These are phyloP conservation scores for Trypanosoma lewisi DNA, from an alignment of 208 protist species.

Conservation along the genomic window DNA sequence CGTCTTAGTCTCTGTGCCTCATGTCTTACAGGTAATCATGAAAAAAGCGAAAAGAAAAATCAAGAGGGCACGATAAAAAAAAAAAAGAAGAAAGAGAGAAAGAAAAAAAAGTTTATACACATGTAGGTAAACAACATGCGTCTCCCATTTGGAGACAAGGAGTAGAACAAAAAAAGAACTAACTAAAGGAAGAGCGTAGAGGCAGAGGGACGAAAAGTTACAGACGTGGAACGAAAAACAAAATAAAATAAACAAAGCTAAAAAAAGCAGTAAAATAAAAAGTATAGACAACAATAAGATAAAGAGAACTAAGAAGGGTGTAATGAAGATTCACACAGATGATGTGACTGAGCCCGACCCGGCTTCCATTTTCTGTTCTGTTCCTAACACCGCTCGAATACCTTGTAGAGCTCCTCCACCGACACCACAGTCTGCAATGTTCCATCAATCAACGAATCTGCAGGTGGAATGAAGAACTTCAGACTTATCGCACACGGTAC, in stretches of 20 bases:
- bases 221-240: not conserved
- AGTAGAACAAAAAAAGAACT: no score
- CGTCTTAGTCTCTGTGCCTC: no score
- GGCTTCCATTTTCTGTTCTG: not conserved
- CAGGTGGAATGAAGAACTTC: constrained; percentile 59
- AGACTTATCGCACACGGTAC: constrained; percentile 65
- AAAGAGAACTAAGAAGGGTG: no score
- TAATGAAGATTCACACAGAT: not conserved
- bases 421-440: constrained; percentile 70
- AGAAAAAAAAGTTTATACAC: constrained; percentile 15
- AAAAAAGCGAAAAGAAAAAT: not conserved
- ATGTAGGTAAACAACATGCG: no score
- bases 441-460: constrained; percentile 50
- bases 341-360: not conserved
- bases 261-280: constrained; percentile 8
- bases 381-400: constrained; percentile 85
- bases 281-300: constrained; percentile 1
- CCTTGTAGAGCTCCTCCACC: constrained; percentile 87
- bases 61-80: not conserved
- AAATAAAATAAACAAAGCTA: constrained; percentile 8
- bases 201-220: no score
- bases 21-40: not conserved
- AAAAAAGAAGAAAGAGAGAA: constrained; percentile 17
- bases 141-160: no score
- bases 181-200: no score